These are phyloP conservation scores for Sphaerostilbella broomeana DNA, from an alignment of 2,329 filamentous ascomycete species.

Conservation along the genomic window DNA sequence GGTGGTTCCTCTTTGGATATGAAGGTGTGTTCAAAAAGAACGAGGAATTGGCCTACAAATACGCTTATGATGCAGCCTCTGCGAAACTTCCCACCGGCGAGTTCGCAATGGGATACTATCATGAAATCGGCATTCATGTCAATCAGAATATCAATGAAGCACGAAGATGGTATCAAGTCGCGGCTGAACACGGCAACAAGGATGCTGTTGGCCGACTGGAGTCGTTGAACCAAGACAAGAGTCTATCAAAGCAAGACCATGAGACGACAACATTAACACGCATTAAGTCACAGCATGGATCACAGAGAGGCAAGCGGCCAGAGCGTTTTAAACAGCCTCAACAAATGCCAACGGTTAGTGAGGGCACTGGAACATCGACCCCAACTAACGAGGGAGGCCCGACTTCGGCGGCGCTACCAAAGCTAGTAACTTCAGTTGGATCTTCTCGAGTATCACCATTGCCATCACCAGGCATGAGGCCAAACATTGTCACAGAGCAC, in stretches of 20 bases:
- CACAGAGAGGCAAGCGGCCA: slow-evolving; percentile 55
- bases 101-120: slow-evolving; percentile 95
- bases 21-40: slow-evolving; percentile 92
- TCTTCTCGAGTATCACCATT: slow-evolving; percentile 34
- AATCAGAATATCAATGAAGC: slow-evolving; percentile 78
- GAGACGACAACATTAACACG: slow-evolving; percentile 82
- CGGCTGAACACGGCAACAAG: slow-evolving; percentile 83
- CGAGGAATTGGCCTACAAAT: slow-evolving; percentile 85
- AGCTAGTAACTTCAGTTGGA: slow-evolving; percentile 14
- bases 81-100: slow-evolving; percentile 82
- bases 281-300: slow-evolving; percentile 77
- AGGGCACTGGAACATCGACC: slow-evolving; percentile 30
- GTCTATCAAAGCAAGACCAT: slow-evolving; percentile 83
- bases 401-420: slow-evolving; percentile 18
- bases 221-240: slow-evolving; percentile 74
- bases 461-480: slow-evolving; percentile 35
- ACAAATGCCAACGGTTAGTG: slow-evolving; percentile 44
- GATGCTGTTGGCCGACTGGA: slow-evolving; percentile 80
- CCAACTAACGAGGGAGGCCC: slow-evolving; percentile 21
- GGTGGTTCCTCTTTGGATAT: slow-evolving; percentile 96
- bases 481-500: slow-evolving; percentile 33
- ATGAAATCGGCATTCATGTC: slow-evolving; percentile 91
- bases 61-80: slow-evolving; percentile 78
- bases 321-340: slow-evolving; percentile 50
- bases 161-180: slow-evolving; percentile 81